Percentiles rank a stretch among this genome's conserved stretches.
phyloP scores from a whole-genome alignment of 2,329 filamentous ascomycete species.

The Periconia sp. region DNA sequence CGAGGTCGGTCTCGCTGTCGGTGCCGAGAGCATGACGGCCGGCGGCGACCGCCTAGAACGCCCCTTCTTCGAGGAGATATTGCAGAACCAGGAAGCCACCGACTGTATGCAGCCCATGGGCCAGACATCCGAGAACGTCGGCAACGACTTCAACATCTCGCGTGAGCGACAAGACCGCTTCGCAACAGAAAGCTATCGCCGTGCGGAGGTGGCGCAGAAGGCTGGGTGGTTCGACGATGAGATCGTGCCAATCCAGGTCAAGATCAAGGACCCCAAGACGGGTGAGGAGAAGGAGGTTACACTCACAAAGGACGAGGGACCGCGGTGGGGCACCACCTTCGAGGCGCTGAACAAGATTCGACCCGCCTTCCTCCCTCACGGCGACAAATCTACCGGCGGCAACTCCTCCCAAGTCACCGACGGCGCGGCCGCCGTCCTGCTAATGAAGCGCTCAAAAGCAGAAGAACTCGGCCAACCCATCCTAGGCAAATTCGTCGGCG shows the following conservation, averaged over 20 bases:
- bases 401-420: constrained; percentile 96
- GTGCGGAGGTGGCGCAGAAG: constrained; percentile 89
- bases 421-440: constrained; percentile 81
- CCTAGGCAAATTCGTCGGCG: constrained; percentile 89
- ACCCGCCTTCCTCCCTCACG: constrained; percentile 87
- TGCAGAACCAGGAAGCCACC: constrained; percentile 71
- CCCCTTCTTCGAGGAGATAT: constrained; percentile 77
- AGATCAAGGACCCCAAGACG: constrained; percentile 79
- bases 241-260: constrained; percentile 84
- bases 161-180: constrained; percentile 82
- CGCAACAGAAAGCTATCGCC: constrained; percentile 82
- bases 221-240: constrained; percentile 90
- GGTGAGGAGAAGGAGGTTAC: constrained; percentile 77
- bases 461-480: constrained; percentile 86
- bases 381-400: constrained; percentile 82
- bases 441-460: constrained; percentile 94
- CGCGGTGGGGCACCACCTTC: constrained; percentile 84
- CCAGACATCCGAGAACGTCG: constrained; percentile 96
- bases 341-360: constrained; percentile 83
- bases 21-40: constrained; percentile 84
- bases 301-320: constrained; percentile 84
- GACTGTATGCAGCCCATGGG: constrained; percentile 98
- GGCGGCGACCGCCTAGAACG: constrained; percentile 70
- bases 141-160: constrained; percentile 81
- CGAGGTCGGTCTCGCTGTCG: constrained; percentile 82